Base-by-base conservation (phyloP, 805 yeast species). In the Sungouiella blattae region DNA sequence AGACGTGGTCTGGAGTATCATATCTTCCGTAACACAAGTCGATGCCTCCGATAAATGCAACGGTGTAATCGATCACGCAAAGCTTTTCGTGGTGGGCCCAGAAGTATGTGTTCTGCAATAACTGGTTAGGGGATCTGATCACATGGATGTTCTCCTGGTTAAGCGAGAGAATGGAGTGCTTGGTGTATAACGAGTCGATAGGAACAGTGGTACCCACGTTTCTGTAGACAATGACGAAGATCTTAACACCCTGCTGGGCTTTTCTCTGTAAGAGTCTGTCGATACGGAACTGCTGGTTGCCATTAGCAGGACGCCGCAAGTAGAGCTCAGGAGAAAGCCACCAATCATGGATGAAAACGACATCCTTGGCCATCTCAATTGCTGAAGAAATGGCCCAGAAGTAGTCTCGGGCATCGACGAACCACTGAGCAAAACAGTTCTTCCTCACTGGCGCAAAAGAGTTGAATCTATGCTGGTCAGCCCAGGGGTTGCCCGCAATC, bases 11-110 rank as follows among this genome's bases (percentile, higher is more conserved):
- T 1, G 97, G 95, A 0, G 98, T 91, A 60, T 93, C 99, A 65
- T 77, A 93, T 50, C 99, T 75, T 14, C 98, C 99, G 58, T 76
- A 93, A 56, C 99, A 93, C 37, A 93, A 69, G 61, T 93, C 99
- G 46, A 91, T 80, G 25, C 99, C 99, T 24, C 99, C 99, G 36
- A 88, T 65, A 55, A 91, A 93, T 2, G 94, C 94, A 29, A 88
- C 73, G 0, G 89, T 81, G 46, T 86, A 86, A 59, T 93, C 99
- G 39, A 93, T 68, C 23, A 93, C 75, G 41, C 89, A 79, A 38
- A 93, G 59, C 53, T 93, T 93, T 53, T 93, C 99, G 64, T 93
- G 99, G 64, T 93, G 99, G 0, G 99, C 98, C 98, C 98, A 93
- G 57, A 93, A 94, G 52, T 80, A 84, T 0, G 96, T 91, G 47